phyloP scores from a whole-genome alignment of 1,284 basidiomycete genomes.

The Pulveroboletus sp. region DNA sequence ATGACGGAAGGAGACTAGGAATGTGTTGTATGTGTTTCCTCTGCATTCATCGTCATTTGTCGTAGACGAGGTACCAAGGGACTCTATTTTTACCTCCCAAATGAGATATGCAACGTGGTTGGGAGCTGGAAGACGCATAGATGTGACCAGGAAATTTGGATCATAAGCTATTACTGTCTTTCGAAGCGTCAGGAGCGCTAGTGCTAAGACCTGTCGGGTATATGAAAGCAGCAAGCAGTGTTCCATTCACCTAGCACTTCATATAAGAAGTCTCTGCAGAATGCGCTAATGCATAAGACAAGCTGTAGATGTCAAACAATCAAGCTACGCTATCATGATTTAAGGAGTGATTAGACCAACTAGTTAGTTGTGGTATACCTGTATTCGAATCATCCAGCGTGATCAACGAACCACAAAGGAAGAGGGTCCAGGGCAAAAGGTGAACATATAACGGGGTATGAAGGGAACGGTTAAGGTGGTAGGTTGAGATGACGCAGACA shows the following conservation, averaged over 20 bases:
- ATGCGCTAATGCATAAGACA: neutral
- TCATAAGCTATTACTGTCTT: neutral
- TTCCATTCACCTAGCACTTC: neutral
- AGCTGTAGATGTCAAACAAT: neutral
- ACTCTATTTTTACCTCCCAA: neutral
- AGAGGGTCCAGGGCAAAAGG: neutral
- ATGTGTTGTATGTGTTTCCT: conserved; percentile 4
- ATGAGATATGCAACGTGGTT: neutral
- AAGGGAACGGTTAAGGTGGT: conserved; percentile 2
- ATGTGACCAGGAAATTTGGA: neutral
- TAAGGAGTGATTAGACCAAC: conserved; percentile 11
- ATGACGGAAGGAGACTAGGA: conserved; percentile 68
- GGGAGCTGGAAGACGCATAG: neutral
- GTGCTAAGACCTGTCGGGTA: too few species aligned
- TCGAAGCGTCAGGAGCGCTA: neutral
- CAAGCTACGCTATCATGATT: neutral
- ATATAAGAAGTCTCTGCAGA: neutral
- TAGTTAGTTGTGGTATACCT: conserved; percentile 13
- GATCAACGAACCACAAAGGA: neutral
- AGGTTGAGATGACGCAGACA: neutral
- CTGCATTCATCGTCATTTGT: conserved; percentile 1
- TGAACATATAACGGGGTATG: conserved; percentile 14
- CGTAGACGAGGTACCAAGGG: neutral
- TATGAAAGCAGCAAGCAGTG: neutral
- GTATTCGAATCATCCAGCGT: neutral